Evolutionary conservation across 2,329 filamentous ascomycete genomes (phyloP), one percentile per base, ranked within the genome.

Genomic region (Diaporthe sp.): DNA sequence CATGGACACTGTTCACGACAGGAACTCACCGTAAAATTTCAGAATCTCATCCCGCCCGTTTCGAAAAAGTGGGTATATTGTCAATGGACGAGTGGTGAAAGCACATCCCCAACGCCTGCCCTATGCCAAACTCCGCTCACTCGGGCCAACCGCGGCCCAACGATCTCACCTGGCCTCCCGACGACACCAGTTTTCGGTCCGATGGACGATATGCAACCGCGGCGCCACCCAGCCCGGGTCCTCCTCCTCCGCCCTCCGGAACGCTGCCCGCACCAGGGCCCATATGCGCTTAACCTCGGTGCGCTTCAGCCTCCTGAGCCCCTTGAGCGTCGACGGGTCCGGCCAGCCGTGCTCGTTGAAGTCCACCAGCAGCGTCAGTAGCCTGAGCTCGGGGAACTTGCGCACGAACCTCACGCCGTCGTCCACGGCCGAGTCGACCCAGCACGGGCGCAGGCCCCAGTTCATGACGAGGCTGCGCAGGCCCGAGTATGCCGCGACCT

Each of bases 401-500:
- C 55, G 75, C 6, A 72, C 51, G 60, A 77, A 77, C n/a, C 37
- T 61, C n/a, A 74, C 61, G 44, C 76, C 76, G 39, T 77, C 55
- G 15, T 65, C 75, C 62, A 77, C 31, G 17, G 76, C 71, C 28
- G 76, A 72, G 34, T 75, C 75, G 39, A 77, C 75, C 76, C 76
- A 77, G 60, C 76, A 77, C 15, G 76, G 76, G 34, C 76, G 68
- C 62, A 77, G 60, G 22, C 76, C 76, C 76, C 76, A 77, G 62
- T 75, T 75, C 76, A 77, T 77, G n/a, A 77, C 76, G n/a, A 77
- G 71, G 55, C 60, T 76, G 34, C 73, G 72, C 60, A 77, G 62
- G 28, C 49, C 49, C 25, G 70, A 44, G 39, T 77, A 77, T 9
- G 72, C 28, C 10, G 62, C 37, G 4, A 77, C 39, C 61, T 77